Conservation (phyloP, 2,329 filamentous ascomycete species). For the Pyrenophora seminiperda region DNA sequence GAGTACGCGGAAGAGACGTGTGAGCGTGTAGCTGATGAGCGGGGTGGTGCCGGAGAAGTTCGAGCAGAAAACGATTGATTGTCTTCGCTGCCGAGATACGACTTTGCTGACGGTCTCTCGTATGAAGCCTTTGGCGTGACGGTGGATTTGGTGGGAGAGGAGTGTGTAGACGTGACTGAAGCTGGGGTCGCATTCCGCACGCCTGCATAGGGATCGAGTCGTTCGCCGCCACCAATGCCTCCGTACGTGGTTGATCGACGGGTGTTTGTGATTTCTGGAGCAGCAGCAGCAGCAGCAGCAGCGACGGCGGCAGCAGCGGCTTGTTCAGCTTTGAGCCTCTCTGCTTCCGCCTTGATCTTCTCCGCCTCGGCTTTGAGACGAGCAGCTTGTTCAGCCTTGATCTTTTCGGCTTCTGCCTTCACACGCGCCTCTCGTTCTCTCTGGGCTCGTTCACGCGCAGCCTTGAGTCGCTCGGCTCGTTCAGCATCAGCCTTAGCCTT, state of each 20-base stretch:
- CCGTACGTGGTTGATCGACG: slow-evolving; percentile 48
- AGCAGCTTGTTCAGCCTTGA: slow-evolving; percentile 27
- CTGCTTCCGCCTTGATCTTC: slow-evolving; percentile 43
- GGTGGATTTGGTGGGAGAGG: slow-evolving; percentile 48
- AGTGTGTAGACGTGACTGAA: slow-evolving; percentile 44
- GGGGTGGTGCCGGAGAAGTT: slow-evolving; percentile 38
- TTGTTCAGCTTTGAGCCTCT: slow-evolving; percentile 32
- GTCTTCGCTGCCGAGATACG: slow-evolving; percentile 61
- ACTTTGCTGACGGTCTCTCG: slow-evolving; percentile 59
- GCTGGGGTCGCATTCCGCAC: slow-evolving; percentile 57
- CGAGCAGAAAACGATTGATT: slow-evolving; percentile 36
- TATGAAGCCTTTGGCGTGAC: slow-evolving; percentile 51
- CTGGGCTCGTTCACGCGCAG: slow-evolving; percentile 47
- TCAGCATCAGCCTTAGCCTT: slow-evolving; percentile 44
- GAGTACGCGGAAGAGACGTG: slow-evolving; percentile 64
- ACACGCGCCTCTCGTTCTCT: slow-evolving; percentile 46
- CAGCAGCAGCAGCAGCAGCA: slow-evolving; percentile 29
- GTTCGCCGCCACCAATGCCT: slow-evolving; percentile 65
- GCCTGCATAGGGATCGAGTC: slow-evolving; percentile 69
- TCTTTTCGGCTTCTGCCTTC: slow-evolving; percentile 44
- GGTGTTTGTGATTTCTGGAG: slow-evolving; percentile 25
- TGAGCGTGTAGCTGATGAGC: slow-evolving; percentile 32
- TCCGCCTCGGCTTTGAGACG: slow-evolving; percentile 42
- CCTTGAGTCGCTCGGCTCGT: slow-evolving; percentile 27
- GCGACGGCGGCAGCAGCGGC: slow-evolving; percentile 9